phyloP scores from a whole-genome alignment of 1,284 basidiomycete genomes.

The Trametes sp. region DNA sequence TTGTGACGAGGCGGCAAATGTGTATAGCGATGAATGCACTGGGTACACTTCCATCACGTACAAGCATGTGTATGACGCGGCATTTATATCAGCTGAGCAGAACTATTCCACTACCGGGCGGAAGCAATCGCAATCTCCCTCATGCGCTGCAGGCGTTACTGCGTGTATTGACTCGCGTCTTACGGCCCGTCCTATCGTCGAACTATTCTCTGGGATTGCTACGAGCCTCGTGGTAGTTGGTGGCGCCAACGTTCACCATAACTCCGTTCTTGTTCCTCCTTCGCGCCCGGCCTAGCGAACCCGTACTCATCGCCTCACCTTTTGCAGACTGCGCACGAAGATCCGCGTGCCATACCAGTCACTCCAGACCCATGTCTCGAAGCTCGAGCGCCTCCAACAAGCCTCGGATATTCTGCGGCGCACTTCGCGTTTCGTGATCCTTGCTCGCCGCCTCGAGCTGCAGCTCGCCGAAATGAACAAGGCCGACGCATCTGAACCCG shows the following conservation, averaged over 20 bases:
- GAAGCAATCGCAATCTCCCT: no score
- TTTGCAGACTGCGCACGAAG: slow-evolving; percentile 78
- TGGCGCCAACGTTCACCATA: neutral
- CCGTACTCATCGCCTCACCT: slow-evolving; percentile 20
- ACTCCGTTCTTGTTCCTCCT: neutral
- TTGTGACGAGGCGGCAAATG: no score
- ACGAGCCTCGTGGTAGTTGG: neutral
- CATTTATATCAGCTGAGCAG: no score
- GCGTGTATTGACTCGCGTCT: no score
- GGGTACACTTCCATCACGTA: no score
- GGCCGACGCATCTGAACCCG: slow-evolving; percentile 29
- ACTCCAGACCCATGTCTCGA: slow-evolving; percentile 72
- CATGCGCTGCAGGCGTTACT: no score
- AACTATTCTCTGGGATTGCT: neutral
- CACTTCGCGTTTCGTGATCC: slow-evolving; percentile 82
- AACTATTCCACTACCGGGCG: no score
- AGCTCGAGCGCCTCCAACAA: slow-evolving; percentile 80
- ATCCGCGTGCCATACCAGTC: slow-evolving; percentile 84
- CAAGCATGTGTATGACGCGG: no score
- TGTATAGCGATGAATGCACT: no score
- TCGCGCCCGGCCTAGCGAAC: neutral
- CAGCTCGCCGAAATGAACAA: slow-evolving; percentile 78
- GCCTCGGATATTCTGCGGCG: slow-evolving; percentile 86
- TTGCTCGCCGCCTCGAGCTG: slow-evolving; percentile 79
- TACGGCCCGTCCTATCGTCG: neutral